Conservation (phyloP, 306 rosid species). For the Abrus precatorius region DNA sequence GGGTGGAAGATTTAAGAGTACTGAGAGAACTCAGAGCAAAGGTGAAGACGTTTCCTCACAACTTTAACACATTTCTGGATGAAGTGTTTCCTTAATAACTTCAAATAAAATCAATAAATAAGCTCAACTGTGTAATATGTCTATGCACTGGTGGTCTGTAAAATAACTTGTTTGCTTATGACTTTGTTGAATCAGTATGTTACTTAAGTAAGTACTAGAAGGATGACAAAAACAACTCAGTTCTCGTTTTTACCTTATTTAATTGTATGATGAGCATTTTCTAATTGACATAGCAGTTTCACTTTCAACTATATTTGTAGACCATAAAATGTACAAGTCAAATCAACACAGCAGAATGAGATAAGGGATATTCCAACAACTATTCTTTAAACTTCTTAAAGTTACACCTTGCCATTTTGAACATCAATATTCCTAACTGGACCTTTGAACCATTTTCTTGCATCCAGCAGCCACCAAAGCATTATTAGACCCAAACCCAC, state of each 20-base stretch:
- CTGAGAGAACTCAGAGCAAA: conserved; percentile 58
- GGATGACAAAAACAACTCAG: neutral
- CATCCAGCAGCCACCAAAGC: conserved; percentile 92
- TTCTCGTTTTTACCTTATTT: conserved; percentile 4
- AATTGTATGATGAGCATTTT: conserved; percentile 2
- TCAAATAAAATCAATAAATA: conserved; percentile 1
- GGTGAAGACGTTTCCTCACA: conserved; percentile 33
- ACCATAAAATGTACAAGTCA: conserved; percentile 30
- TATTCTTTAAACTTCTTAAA: conserved; percentile 29
- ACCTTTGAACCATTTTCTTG: conserved; percentile 91
- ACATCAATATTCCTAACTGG: conserved; percentile 79
- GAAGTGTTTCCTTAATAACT: conserved; percentile 47
- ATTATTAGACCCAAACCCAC: conserved; percentile 69
- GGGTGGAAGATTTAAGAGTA: conserved; percentile 61
- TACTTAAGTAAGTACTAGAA: neutral
- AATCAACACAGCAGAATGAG: conserved; percentile 3
- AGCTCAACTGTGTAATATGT: conserved; percentile 3
- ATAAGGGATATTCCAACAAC: conserved; percentile 24
- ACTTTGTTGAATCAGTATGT: conserved; percentile 18
- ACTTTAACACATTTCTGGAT: conserved; percentile 43
- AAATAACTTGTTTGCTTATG: conserved; percentile 29
- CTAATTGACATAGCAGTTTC: neutral
- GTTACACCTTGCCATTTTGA: conserved; percentile 65
- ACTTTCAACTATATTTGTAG: neutral
- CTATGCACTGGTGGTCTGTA: conserved; percentile 16